These are phyloP conservation scores for Podila epigama DNA, from an alignment of 192 early-diverging fungal species.

Conservation along the genomic window DNA sequence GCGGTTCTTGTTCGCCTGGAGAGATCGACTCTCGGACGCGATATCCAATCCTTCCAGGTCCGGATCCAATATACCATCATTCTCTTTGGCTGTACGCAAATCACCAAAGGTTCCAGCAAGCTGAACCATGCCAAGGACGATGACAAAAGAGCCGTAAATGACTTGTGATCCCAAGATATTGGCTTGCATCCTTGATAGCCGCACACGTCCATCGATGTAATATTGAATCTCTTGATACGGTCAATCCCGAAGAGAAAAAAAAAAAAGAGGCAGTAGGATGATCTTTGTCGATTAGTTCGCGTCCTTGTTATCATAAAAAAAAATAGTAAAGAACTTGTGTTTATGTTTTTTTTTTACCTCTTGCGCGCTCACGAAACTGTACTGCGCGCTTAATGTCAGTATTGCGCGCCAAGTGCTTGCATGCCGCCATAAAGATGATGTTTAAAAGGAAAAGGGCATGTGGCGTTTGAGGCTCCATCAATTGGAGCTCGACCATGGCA, in stretches of 20 bases:
- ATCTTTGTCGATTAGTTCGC: neutral
- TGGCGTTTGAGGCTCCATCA: constrained; percentile 35
- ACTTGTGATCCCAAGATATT: constrained; percentile 22
- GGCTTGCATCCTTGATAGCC: constrained; percentile 20
- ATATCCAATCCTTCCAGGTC: constrained; percentile 9
- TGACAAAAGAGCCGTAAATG: constrained; percentile 33
- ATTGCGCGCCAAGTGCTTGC: constrained; percentile 32
- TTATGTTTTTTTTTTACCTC: constrained; percentile 16
- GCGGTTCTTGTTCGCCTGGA: constrained; percentile 8
- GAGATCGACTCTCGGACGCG: constrained; percentile 6
- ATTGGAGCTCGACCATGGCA: constrained; percentile 26
- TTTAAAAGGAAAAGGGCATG: constrained; percentile 34
- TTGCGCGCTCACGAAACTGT: constrained; percentile 40
- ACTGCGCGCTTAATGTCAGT: constrained; percentile 42
- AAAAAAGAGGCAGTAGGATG: neutral
- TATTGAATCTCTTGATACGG: constrained; percentile 23
- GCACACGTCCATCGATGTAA: constrained; percentile 24
- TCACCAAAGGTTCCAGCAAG: constrained; percentile 14
- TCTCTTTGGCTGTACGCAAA: neutral
- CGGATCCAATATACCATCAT: neutral
- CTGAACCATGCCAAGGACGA: constrained; percentile 22
- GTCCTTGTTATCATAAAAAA: too few species aligned
- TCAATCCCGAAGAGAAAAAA: neutral
- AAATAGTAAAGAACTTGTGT: too few species aligned
- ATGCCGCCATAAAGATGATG: constrained; percentile 43